A percentile compares a stretch with the other conserved stretches of the same genome.
These are phyloP conservation scores for Mrakia blollopis DNA, from an alignment of 768 basidiomycete genomes.

Conservation along the genomic window DNA sequence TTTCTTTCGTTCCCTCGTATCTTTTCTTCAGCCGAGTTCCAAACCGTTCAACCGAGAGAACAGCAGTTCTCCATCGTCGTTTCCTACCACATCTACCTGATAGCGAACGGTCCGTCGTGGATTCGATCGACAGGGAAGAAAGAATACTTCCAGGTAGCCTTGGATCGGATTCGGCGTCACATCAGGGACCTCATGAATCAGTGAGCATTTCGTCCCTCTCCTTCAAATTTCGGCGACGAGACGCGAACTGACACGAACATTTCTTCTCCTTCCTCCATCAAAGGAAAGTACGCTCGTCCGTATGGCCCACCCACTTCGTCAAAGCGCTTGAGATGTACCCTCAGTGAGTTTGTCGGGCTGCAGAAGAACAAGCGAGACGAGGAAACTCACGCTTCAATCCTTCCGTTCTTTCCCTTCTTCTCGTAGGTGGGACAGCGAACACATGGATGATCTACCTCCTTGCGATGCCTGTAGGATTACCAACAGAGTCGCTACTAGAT, in stretches of 20 bases:
- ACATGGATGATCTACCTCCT: conserved; percentile 8
- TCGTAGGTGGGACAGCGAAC: neutral
- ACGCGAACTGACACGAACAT: neutral
- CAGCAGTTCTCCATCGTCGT: conserved; percentile 8
- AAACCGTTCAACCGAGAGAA: neutral
- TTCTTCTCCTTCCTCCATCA: neutral
- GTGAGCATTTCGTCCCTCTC: neutral
- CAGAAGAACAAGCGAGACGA: too few species aligned
- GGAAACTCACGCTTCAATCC: too few species aligned
- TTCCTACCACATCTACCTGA: conserved; percentile 4
- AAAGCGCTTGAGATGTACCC: neutral
- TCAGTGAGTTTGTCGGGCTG: too few species aligned
- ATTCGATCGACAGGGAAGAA: neutral
- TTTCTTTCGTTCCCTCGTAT: neutral
- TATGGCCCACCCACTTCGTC: neutral
- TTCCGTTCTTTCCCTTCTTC: too few species aligned
- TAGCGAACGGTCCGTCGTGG: neutral
- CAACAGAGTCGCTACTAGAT: neutral
- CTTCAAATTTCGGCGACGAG: neutral
- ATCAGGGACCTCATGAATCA: conserved; percentile 7
- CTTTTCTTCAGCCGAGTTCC: conserved; percentile 2
- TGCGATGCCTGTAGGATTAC: conserved; percentile 18
- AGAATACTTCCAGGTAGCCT: neutral
- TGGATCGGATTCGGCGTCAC: neutral
- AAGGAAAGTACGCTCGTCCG: neutral